Conservation (phyloP, 169 alveolate species). For the Plasmodium adleri region DNA sequence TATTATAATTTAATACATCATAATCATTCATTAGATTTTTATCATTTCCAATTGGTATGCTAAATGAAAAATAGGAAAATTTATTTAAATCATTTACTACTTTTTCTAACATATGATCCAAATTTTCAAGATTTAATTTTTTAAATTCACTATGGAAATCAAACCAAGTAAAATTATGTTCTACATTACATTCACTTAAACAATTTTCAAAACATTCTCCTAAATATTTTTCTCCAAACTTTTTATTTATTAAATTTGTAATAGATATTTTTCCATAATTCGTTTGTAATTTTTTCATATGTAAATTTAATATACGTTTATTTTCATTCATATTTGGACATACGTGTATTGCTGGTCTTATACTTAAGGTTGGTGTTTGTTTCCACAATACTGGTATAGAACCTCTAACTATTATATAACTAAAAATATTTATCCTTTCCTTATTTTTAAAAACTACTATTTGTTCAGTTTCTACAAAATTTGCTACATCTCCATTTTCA, state of each 20-base stretch:
- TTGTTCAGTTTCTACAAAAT: constrained; percentile 96
- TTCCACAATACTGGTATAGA: constrained; percentile 98
- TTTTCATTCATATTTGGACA: constrained; percentile 51
- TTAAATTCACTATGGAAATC: constrained; percentile 71
- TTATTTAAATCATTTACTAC: constrained; percentile 42
- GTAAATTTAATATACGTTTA: constrained; percentile 49
- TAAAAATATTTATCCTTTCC: constrained; percentile 81
- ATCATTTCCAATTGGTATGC: constrained; percentile 33
- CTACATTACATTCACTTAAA: constrained; percentile 32
- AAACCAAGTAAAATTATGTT: constrained; percentile 69
- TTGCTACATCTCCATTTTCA: constrained; percentile 95
- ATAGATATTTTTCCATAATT: constrained; percentile 69
- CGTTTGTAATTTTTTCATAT: constrained; percentile 63
- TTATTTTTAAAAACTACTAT: constrained; percentile 84
- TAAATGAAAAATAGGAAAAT: constrained; percentile 57
- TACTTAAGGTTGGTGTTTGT: constrained; percentile 80
- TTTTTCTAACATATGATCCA: constrained; percentile 27
- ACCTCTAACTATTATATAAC: constrained; percentile 93
- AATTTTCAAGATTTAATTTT: constrained; percentile 42
- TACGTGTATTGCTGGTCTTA: constrained; percentile 58
- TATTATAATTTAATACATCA: too few species aligned
- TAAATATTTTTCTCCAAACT: constrained; percentile 64
- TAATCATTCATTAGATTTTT: background rate
- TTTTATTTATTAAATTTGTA: constrained; percentile 72
- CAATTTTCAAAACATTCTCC: constrained; percentile 69